These are phyloP conservation scores for Gomphus bonarii DNA, from an alignment of 1,284 basidiomycete genomes.

Conservation along the genomic window DNA sequence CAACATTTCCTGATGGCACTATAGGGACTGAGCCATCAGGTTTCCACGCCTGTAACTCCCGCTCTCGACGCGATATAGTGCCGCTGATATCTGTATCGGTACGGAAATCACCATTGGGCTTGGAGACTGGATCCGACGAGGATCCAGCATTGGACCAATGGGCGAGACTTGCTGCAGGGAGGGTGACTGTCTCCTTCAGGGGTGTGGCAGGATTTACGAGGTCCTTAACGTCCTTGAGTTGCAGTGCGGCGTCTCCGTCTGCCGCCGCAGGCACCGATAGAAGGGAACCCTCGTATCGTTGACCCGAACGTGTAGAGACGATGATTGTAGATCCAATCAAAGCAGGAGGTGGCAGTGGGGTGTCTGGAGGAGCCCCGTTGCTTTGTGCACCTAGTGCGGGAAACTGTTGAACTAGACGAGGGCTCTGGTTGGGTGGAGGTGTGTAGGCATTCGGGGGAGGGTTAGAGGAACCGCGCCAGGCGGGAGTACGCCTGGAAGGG, in stretches of 20 bases:
- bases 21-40: constrained; percentile 20
- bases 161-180: constrained; percentile 62
- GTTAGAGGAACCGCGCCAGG: constrained; percentile 8
- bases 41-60: constrained; percentile 81
- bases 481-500: constrained; percentile 3
- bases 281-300: constrained; percentile 64
- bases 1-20: constrained; percentile 15
- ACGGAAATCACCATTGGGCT: constrained; percentile 40
- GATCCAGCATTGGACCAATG: constrained; percentile 40
- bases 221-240: constrained; percentile 64
- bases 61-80: constrained; percentile 46
- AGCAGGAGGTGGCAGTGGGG: constrained; percentile 10
- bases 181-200: constrained; percentile 56
- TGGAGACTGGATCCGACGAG: constrained; percentile 3
- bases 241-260: constrained; percentile 29
- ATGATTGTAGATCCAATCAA: constrained; percentile 63
- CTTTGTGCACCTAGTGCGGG: background rate
- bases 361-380: constrained; percentile 6
- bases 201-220: constrained; percentile 50
- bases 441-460: constrained; percentile 2
- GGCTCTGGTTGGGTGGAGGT: background rate
- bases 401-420: background rate
- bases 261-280: constrained; percentile 50
- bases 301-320: constrained; percentile 53
- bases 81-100: constrained; percentile 80